Evolutionary conservation across 768 basidiomycete genomes (phyloP).

Genomic region (Macrolepiota albuminosa): DNA sequence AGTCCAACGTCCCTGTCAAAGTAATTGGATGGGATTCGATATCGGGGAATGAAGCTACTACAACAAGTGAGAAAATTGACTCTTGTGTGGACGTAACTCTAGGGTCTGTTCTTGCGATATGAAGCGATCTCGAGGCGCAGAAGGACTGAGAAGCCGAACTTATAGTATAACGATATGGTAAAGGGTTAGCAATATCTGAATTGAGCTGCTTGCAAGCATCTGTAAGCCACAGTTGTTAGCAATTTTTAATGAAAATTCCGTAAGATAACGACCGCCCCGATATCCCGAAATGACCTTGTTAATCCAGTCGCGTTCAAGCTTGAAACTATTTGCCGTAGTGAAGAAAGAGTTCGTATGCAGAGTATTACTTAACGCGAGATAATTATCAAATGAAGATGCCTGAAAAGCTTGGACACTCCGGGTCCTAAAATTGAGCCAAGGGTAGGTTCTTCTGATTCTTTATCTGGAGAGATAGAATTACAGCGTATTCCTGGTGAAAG

Average conservation of each 20-base stretch:
- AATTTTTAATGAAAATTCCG: neutral
- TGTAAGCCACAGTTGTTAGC: neutral
- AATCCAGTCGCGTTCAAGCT: neutral
- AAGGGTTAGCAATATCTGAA: neutral
- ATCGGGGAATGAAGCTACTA: constrained; percentile 1
- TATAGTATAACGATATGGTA: neutral
- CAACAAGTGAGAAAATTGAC: neutral
- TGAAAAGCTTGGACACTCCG: too few species aligned
- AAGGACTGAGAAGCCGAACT: neutral
- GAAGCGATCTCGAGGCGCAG: constrained; percentile 3
- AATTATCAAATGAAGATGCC: neutral
- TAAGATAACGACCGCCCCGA: neutral
- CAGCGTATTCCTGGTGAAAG: neutral
- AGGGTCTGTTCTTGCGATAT: neutral
- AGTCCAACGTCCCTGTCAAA: neutral
- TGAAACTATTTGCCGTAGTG: neutral
- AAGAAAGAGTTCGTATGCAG: neutral
- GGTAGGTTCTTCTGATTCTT: neutral
- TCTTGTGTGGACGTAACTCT: neutral
- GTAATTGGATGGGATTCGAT: neutral
- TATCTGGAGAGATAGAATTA: neutral
- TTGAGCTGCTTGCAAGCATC: neutral
- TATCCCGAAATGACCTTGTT: neutral
- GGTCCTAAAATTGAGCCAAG: neutral
- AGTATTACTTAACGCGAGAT: neutral